Conservation (phyloP, 2,329 filamentous ascomycete species). For the Fusarium lateritium region DNA sequence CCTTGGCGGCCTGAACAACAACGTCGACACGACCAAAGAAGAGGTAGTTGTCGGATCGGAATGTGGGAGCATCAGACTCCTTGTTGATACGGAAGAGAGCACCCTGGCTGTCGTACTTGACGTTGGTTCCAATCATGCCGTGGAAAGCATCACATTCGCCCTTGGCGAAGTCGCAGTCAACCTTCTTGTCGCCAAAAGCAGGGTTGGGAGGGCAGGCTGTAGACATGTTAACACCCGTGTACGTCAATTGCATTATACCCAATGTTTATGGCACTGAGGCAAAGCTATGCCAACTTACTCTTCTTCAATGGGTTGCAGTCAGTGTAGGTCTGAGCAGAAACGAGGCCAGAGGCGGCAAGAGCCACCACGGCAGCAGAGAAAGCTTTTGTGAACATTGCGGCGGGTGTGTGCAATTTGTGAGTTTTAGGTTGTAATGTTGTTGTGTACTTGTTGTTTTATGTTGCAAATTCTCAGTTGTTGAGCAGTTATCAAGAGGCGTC, state of each 20-base stretch:
- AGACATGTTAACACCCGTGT: constrained; percentile 7
- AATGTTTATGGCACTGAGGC: not conserved
- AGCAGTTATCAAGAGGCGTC: constrained; percentile 34
- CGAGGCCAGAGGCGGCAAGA: constrained; percentile 65
- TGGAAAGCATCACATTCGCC: constrained; percentile 73
- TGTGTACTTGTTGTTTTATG: constrained; percentile 24
- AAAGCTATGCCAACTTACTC: constrained; percentile 53
- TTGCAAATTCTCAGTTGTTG: constrained; percentile 12
- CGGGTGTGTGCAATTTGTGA: constrained; percentile 19
- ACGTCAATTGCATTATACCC: not conserved
- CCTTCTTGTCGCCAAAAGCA: constrained; percentile 75
- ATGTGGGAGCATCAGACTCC: constrained; percentile 77
- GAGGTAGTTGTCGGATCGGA: constrained; percentile 87
- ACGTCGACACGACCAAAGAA: constrained; percentile 95
- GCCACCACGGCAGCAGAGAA: constrained; percentile 62
- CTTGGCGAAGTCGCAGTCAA: constrained; percentile 81
- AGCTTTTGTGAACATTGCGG: constrained; percentile 61
- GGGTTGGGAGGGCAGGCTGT: constrained; percentile 80
- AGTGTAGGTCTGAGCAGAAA: constrained; percentile 69
- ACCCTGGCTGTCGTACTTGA: constrained; percentile 65
- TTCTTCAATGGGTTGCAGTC: constrained; percentile 69
- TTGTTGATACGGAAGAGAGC: constrained; percentile 77
- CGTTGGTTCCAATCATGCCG: constrained; percentile 61
- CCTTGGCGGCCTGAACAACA: constrained; percentile 82
- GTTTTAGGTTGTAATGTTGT: constrained; percentile 7